Conservation (phyloP, 2,329 filamentous ascomycete species). For the Aureobasidium lini region DNA sequence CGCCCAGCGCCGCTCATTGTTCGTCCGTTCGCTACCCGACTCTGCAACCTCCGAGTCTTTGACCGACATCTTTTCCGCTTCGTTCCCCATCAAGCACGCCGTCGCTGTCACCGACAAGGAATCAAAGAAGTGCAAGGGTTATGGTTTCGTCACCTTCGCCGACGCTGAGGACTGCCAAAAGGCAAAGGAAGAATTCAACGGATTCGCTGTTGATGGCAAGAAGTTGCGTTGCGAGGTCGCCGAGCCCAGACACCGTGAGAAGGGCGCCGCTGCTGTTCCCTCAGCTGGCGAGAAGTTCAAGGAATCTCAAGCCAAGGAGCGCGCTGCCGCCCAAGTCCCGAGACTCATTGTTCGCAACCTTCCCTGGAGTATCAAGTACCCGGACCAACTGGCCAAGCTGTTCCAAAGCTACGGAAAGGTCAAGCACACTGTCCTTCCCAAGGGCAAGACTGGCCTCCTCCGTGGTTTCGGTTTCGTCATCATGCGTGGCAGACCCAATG, state of each 20-base stretch:
- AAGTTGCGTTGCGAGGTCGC: conserved; percentile 83
- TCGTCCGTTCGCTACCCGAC: conserved; percentile 78
- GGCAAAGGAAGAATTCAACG: conserved; percentile 75
- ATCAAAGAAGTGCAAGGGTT: conserved; percentile 83
- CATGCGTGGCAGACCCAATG: conserved; percentile 79
- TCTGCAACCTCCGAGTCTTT: conserved; percentile 73
- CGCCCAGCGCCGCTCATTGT: conserved; percentile 52
- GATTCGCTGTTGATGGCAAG: conserved; percentile 67
- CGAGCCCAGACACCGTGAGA: conserved; percentile 69
- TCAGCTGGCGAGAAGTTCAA: conserved; percentile 44
- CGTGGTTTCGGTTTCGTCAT: conserved; percentile 91
- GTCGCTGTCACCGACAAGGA: conserved; percentile 80
- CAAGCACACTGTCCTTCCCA: conserved; percentile 78
- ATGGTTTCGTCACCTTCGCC: conserved; percentile 94
- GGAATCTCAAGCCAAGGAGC: conserved; percentile 57
- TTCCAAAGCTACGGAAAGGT: conserved; percentile 90
- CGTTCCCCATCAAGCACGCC: conserved; percentile 91
- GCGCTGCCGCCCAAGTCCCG: conserved; percentile 61
- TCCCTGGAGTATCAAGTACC: conserved; percentile 88
- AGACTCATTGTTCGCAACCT: conserved; percentile 88
- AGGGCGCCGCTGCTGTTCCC: conserved; percentile 9
- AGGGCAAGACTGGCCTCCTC: conserved; percentile 58
- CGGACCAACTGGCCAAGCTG: conserved; percentile 68
- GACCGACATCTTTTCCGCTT: conserved; percentile 85
- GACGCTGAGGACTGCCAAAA: conserved; percentile 82